Conservation (phyloP, 495 filamentous ascomycete species). For the Cetradonia linearis region DNA sequence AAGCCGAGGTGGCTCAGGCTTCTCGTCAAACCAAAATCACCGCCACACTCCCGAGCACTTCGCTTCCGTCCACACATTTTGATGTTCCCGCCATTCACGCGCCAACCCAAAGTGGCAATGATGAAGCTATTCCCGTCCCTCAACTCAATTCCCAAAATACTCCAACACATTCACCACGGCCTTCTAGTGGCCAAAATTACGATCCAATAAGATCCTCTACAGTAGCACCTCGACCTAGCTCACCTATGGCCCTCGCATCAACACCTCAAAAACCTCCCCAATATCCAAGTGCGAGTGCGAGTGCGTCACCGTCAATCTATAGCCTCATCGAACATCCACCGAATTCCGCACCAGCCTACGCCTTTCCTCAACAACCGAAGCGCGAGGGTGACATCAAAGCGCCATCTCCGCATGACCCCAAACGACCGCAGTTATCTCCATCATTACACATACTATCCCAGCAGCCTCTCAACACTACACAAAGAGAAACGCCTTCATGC, state of each 20-base stretch:
- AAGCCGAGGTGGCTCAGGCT: conserved; percentile 18
- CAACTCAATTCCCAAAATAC: conserved; percentile 24
- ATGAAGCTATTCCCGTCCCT: conserved; percentile 31
- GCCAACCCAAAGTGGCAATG: conserved; percentile 32
- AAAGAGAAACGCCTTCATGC: conserved; percentile 8
- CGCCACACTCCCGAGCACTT: conserved; percentile 14
- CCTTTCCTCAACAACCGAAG: conserved; percentile 20
- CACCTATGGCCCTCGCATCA: conserved; percentile 34
- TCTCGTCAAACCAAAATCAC: conserved; percentile 21
- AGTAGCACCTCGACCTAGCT: conserved; percentile 47
- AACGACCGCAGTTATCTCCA: conserved; percentile 25
- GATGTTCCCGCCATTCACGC: conserved; percentile 18
- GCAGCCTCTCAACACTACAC: conserved; percentile 25
- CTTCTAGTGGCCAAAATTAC: conserved; percentile 67
- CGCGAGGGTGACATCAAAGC: conserved; percentile 17
- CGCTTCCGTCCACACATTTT: conserved; percentile 26
- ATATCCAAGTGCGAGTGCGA: conserved; percentile 58
- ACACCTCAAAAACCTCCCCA: conserved; percentile 31
- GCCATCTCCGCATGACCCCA: conserved; percentile 32
- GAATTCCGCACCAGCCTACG: conserved; percentile 34
- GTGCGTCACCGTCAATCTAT: conserved; percentile 79
- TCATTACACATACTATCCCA: conserved; percentile 21
- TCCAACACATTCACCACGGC: conserved; percentile 33
- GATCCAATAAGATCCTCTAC: conserved; percentile 73
- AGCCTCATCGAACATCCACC: conserved; percentile 75